These are phyloP conservation scores for Entomophthora muscae DNA, from an alignment of 371 early-diverging fungal genomes.

Conservation along the genomic window DNA sequence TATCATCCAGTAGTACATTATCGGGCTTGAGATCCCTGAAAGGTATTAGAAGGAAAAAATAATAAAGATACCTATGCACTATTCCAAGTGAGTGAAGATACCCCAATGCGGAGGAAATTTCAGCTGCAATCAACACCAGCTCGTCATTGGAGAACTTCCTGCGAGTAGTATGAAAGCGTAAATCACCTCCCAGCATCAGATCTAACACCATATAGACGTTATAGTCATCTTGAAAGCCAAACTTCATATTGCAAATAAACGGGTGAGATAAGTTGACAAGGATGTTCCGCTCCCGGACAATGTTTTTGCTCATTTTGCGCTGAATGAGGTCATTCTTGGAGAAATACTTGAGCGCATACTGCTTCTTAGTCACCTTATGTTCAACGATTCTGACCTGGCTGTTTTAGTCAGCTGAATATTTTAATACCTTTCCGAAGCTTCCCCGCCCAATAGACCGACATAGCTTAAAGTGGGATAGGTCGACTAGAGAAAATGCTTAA, in stretches of 20 bases:
- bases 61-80: slow-evolving; percentile 38
- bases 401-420: not conserved
- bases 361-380: slow-evolving; percentile 33
- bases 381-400: slow-evolving; percentile 56
- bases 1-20: slow-evolving; percentile 61
- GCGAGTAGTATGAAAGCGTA: slow-evolving; percentile 55
- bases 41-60: not conserved
- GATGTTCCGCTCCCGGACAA: slow-evolving; percentile 61
- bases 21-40: slow-evolving; percentile 63
- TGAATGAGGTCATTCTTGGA: slow-evolving; percentile 57
- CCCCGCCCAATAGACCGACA: slow-evolving; percentile 49
- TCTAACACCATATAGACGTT: slow-evolving; percentile 78
- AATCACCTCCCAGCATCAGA: slow-evolving; percentile 73
- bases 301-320: slow-evolving; percentile 56
- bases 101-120: slow-evolving; percentile 45
- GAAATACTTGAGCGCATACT: slow-evolving; percentile 72
- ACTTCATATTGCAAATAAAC: slow-evolving; percentile 57
- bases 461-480: slow-evolving; percentile 45
- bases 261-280: slow-evolving; percentile 61
- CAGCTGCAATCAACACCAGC: slow-evolving; percentile 60
- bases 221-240: slow-evolving; percentile 69
- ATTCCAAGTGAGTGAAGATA: slow-evolving; percentile 62
- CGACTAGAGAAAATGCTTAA: too few species aligned
- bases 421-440: slow-evolving; percentile 55
- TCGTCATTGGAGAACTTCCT: slow-evolving; percentile 48